phyloP scores from a whole-genome alignment of 129 eudicot genomes.

The Apium graveolens region DNA sequence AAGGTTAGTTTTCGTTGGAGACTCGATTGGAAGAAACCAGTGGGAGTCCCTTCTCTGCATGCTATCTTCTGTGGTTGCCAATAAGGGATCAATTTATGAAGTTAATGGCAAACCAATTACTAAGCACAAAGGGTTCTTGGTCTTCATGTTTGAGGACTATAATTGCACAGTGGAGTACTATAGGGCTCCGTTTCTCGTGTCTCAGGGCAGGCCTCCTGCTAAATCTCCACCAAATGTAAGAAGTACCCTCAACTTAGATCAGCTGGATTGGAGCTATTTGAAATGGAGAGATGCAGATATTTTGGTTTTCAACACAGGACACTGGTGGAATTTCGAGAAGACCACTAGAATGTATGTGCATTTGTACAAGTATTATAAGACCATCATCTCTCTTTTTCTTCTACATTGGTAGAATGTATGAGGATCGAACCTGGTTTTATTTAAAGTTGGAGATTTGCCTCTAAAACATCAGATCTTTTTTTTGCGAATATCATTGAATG shows the following conservation, averaged over 20 bases:
- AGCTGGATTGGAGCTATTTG: conserved; percentile 74
- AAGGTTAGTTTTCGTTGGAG: conserved; percentile 79
- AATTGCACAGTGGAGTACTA: conserved; percentile 87
- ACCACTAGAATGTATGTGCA: conserved; percentile 56
- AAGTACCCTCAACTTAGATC: conserved; percentile 60
- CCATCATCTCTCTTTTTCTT: not conserved
- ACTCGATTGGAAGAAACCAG: conserved; percentile 93
- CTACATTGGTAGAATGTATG: not conserved
- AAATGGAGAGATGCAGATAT: conserved; percentile 85
- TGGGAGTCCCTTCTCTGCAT: conserved; percentile 94
- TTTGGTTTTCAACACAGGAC: conserved; percentile 79
- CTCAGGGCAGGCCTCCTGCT: conserved; percentile 83
- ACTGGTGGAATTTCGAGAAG: conserved; percentile 99
- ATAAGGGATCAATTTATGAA: conserved; percentile 68
- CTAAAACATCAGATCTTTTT: not conserved
- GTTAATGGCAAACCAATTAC: conserved; percentile 90
- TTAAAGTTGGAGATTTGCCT: not conserved
- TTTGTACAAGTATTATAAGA: not conserved
- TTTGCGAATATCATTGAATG: not conserved
- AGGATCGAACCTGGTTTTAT: not conserved
- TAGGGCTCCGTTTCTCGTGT: conserved; percentile 83
- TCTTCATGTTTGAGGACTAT: conserved; percentile 69
- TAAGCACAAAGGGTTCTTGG: conserved; percentile 86
- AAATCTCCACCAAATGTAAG: conserved; percentile 31
- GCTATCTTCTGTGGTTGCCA: conserved; percentile 54